These are phyloP conservation scores for Globisporangium alternatum DNA, from an alignment of 352 stramenopile genomes.

Conservation along the genomic window DNA sequence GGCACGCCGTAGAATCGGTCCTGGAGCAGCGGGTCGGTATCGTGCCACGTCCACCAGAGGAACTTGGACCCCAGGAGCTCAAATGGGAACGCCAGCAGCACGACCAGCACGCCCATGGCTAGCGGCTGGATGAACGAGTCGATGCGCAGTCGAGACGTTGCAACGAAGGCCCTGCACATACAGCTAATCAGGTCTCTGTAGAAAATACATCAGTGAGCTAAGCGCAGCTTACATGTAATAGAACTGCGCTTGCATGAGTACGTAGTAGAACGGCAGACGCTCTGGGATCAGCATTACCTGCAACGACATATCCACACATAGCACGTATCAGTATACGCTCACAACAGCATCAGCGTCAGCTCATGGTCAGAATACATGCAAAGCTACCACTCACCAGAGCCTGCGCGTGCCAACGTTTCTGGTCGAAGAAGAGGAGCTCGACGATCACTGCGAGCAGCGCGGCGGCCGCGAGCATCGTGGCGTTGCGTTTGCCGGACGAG, in stretches of 20 bases:
- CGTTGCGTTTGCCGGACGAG: constrained; percentile 73
- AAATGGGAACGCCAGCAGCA: constrained; percentile 63
- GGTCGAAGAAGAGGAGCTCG: constrained; percentile 62
- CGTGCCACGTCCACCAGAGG: constrained; percentile 85
- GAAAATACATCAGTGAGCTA: neutral
- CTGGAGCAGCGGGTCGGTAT: constrained; percentile 66
- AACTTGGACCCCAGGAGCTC: constrained; percentile 80
- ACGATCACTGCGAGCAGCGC: constrained; percentile 50
- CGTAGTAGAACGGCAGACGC: constrained; percentile 53
- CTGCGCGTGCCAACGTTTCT: constrained; percentile 69
- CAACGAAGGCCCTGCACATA: constrained; percentile 60
- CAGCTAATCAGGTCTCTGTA: neutral
- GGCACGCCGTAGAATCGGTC: constrained; percentile 65
- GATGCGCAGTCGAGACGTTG: constrained; percentile 61
- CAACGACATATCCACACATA: neutral
- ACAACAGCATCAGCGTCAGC: neutral
- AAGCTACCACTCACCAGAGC: constrained; percentile 31
- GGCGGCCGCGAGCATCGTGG: constrained; percentile 50
- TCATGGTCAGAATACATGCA: neutral
- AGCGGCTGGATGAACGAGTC: constrained; percentile 73
- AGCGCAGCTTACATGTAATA: constrained; percentile 64
- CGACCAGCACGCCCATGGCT: constrained; percentile 52
- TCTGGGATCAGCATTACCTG: constrained; percentile 57
- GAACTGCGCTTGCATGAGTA: constrained; percentile 67
- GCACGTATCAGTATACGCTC: neutral